These are phyloP conservation scores for Tribonema minus DNA, from an alignment of 108 stramenopile genomes.

Conservation along the genomic window DNA sequence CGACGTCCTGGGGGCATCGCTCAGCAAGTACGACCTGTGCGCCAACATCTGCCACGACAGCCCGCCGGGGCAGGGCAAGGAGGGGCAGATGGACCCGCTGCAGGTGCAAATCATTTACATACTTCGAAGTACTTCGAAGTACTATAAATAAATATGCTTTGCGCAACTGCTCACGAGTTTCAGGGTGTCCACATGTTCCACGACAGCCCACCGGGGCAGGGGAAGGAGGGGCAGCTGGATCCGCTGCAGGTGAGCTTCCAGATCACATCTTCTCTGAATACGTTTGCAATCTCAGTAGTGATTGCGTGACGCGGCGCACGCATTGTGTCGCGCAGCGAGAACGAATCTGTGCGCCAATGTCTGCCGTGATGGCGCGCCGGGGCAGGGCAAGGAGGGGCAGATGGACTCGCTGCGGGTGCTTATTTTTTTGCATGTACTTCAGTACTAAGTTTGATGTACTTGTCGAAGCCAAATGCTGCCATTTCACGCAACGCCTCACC, in stretches of 20 bases:
- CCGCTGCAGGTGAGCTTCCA: slow-evolving; percentile 58
- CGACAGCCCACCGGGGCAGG: slow-evolving; percentile 55
- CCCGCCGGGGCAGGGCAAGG: slow-evolving; percentile 39
- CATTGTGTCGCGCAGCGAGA: slow-evolving; percentile 74
- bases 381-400: slow-evolving; percentile 36
- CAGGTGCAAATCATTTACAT: slow-evolving; percentile 56
- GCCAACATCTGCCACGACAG: slow-evolving; percentile 88
- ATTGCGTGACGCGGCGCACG: slow-evolving; percentile 71
- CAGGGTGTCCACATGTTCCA: neutral
- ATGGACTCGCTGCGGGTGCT: slow-evolving; percentile 52
- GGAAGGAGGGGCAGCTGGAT: slow-evolving; percentile 25
- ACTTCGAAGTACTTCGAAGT: neutral
- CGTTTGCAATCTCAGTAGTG: too few species aligned
- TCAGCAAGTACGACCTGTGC: slow-evolving; percentile 90
- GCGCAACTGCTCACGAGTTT: too few species aligned
- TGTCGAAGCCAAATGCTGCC: too few species aligned
- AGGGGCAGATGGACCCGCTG: slow-evolving; percentile 31
- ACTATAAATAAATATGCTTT: too few species aligned
- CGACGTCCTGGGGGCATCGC: slow-evolving; percentile 66
- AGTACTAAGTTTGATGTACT: too few species aligned
- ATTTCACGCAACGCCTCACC: too few species aligned
- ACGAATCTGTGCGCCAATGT: slow-evolving; percentile 92
- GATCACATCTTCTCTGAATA: too few species aligned
- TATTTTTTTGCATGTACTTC: too few species aligned
- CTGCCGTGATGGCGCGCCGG: slow-evolving; percentile 69